phyloP scores from a whole-genome alignment of 768 basidiomycete species.

The Amanita inopinata region DNA sequence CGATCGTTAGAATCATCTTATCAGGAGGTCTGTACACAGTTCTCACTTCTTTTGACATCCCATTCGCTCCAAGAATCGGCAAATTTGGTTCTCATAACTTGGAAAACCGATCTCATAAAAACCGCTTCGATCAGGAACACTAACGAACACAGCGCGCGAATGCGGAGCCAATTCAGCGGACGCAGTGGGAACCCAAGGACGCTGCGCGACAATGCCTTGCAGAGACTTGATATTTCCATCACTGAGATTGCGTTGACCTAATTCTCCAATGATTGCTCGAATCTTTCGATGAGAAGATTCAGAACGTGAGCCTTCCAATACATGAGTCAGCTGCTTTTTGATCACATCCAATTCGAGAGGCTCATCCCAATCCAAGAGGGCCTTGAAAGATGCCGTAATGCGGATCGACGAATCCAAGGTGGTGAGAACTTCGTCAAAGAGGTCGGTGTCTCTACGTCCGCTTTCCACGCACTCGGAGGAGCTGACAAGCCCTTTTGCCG shows the following conservation, averaged over 20 bases:
- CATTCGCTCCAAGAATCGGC: slow-evolving; percentile 21
- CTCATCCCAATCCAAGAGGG: slow-evolving; percentile 30
- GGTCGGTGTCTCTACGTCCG: slow-evolving; percentile 13
- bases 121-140: slow-evolving; percentile 10
- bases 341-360: slow-evolving; percentile 22
- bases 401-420: slow-evolving; percentile 18
- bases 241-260: slow-evolving; percentile 17
- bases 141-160: slow-evolving; percentile 5
- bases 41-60: slow-evolving; percentile 31
- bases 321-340: slow-evolving; percentile 22
- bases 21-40: not conserved
- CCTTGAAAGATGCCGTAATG: slow-evolving; percentile 20
- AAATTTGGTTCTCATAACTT: slow-evolving; percentile 12
- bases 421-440: slow-evolving; percentile 32
- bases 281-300: slow-evolving; percentile 13
- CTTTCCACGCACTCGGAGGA: slow-evolving; percentile 22
- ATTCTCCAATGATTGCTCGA: slow-evolving; percentile 20
- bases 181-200: slow-evolving; percentile 25
- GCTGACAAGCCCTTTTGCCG: slow-evolving; percentile 21
- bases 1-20: not conserved
- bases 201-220: slow-evolving; percentile 10
- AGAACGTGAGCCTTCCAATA: slow-evolving; percentile 12
- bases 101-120: slow-evolving; percentile 18
- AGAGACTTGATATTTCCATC: slow-evolving; percentile 14
- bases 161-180: not conserved